Percentiles rank a stretch among this genome's conserved stretches.
phyloP scores from a whole-genome alignment of 768 basidiomycete genomes.

The Mycena venus region DNA sequence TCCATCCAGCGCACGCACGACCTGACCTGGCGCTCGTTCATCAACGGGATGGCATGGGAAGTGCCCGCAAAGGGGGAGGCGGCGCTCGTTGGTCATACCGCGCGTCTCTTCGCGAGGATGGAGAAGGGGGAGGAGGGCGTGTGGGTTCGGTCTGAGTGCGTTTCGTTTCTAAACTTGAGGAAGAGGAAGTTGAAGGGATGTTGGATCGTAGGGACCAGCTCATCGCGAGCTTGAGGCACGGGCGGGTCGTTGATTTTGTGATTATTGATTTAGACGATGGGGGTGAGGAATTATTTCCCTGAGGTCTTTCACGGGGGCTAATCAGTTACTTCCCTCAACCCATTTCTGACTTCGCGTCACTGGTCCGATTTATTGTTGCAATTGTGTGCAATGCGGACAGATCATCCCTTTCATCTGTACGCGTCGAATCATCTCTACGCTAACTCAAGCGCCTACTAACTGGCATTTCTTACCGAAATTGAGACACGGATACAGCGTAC shows the following conservation, averaged over 20 bases:
- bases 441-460: not conserved
- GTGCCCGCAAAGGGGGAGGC: conserved; percentile 9
- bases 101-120: not conserved
- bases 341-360: too few relatives aligned
- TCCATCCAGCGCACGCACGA: conserved; percentile 32
- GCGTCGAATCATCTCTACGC: not conserved
- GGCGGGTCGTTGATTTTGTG: conserved; percentile 18
- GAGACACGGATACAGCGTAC: conserved; percentile 26
- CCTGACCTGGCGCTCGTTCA: conserved; percentile 31
- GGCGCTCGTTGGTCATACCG: not conserved
- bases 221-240: conserved; percentile 13
- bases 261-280: conserved; percentile 31
- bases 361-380: not conserved
- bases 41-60: conserved; percentile 34
- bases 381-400: not conserved
- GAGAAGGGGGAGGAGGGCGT: not conserved
- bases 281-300: too few relatives aligned
- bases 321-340: too few relatives aligned
- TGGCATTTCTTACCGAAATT: not conserved
- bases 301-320: too few relatives aligned
- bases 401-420: conserved; percentile 27
- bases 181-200: too few relatives aligned
- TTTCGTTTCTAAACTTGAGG: not conserved
- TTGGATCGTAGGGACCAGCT: conserved; percentile 34
- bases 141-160: conserved; percentile 24